Evolutionary conservation across 2,329 filamentous ascomycete genomes (phyloP).

Genomic region (Lojkania enalia): DNA sequence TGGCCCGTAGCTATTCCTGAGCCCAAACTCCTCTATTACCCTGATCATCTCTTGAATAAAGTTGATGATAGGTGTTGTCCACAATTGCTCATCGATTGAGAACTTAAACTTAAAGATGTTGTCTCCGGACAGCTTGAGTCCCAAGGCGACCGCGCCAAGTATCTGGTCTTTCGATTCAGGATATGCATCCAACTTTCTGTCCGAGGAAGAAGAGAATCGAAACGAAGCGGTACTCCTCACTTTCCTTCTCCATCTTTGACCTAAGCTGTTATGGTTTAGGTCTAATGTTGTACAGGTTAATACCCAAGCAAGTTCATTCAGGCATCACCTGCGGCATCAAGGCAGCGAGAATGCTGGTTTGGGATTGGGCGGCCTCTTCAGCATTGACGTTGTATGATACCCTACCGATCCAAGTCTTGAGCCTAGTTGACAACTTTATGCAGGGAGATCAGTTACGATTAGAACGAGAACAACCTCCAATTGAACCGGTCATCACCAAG

Average conservation of each 20-base stretch:
- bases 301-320: constrained; percentile 1
- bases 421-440: neutral
- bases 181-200: constrained; percentile 28
- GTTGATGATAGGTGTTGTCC: neutral
- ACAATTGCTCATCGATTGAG: neutral
- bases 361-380: neutral
- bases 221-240: constrained; percentile 9
- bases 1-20: neutral
- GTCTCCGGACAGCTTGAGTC: constrained; percentile 23
- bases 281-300: constrained; percentile 17
- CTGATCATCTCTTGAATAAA: neutral
- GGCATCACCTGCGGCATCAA: neutral
- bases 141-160: constrained; percentile 29
- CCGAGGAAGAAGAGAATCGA: constrained; percentile 20
- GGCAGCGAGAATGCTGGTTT: neutral
- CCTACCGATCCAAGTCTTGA: neutral
- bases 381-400: neutral
- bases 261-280: neutral
- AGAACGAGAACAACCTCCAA: constrained; percentile 9
- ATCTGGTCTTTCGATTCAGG: constrained; percentile 41
- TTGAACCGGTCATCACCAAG: constrained; percentile 24
- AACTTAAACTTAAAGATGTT: constrained; percentile 20
- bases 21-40: neutral
- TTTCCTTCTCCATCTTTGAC: neutral
- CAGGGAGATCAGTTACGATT: neutral